Evolutionary conservation across 345 rosid genomes (phyloP).

Genomic region (Murraya paniculata): DNA sequence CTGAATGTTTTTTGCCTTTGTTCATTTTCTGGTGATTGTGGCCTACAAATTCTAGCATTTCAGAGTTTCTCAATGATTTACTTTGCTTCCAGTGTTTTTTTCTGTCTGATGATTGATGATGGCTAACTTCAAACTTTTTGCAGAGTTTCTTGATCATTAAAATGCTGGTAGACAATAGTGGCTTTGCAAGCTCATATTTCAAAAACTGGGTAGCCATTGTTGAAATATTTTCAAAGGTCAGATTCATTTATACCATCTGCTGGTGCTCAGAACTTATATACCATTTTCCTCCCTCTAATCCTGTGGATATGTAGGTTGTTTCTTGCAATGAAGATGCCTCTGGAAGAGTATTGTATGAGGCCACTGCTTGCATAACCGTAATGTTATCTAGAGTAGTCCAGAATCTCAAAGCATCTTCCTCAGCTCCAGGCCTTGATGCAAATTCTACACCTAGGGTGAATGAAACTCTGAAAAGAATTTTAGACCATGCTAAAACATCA

Average conservation of each 20-base stretch:
- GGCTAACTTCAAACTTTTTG: constrained; percentile 13
- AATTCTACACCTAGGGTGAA: constrained; percentile 36
- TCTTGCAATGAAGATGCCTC: constrained; percentile 60
- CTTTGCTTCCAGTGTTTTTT: neutral
- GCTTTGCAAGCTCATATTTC: constrained; percentile 50
- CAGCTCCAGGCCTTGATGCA: constrained; percentile 39
- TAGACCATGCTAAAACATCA: constrained; percentile 77
- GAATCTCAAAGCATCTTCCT: constrained; percentile 44
- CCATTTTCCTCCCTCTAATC: constrained; percentile 13
- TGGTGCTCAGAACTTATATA: neutral
- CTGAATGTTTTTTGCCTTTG: neutral
- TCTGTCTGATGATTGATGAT: neutral
- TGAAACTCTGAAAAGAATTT: constrained; percentile 52
- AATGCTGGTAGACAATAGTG: constrained; percentile 52
- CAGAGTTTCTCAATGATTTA: neutral
- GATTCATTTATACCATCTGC: constrained; percentile 9
- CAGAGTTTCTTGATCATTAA: constrained; percentile 77
- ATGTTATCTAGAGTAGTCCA: constrained; percentile 59
- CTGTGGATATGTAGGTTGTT: constrained; percentile 50
- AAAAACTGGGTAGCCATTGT: constrained; percentile 86
- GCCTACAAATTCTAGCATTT: neutral
- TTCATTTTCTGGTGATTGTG: neutral
- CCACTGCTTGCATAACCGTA: constrained; percentile 61
- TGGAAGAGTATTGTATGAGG: constrained; percentile 65
- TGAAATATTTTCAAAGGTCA: constrained; percentile 83